Evolutionary conservation across 1,139 yeast species (phyloP), one percentile per base, ranked within the genome.

Genomic region (Hanseniaspora sp.): DNA sequence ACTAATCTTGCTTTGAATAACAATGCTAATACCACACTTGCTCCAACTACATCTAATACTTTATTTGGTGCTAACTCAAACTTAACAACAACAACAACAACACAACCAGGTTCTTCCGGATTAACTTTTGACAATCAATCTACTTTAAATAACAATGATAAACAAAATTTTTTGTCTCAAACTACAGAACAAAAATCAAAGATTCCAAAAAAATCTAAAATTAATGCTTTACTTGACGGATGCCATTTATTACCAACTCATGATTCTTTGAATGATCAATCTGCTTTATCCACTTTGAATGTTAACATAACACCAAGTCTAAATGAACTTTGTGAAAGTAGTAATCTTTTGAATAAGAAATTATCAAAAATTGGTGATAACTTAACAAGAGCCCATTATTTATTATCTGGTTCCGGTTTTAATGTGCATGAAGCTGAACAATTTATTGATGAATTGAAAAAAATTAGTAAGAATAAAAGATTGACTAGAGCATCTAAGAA

Each of bases 381-480:
- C 58, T 84, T 78, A 64, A 86, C 95, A 1, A 86, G 84, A 62
- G 97, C 96, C 0, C 96, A 88, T 63, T 90, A 90, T 65, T 71
- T 90, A 48, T 74, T 92, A 55, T 96, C 96, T 1, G 86, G 94
- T 0, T 84, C 94, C 64, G 96, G 96, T 0, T 76, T 90, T 55
- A 83, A 87, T 56, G 86, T 95, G 46, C 96, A 87, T 62, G 95
- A 87, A 56, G 82, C 92, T 48, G 90, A 85, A 60, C 74, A 75
- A 48, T 90, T 86, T 54, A 71, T 83, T 59, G 76, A 75, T 39
- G 63, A 60, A 23, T 61, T 71, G 29, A 67, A 69, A 48, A 48
- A 48, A 31, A 46, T 46, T 33, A 54, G 56, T n/a, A 62, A 58
- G 13, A 56, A 57, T 30, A 62, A 57, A 39, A 58, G 58, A 18